Evolutionary conservation across 495 filamentous ascomycete genomes (phyloP).

Genomic region (Lophiostoma macrostomum): DNA sequence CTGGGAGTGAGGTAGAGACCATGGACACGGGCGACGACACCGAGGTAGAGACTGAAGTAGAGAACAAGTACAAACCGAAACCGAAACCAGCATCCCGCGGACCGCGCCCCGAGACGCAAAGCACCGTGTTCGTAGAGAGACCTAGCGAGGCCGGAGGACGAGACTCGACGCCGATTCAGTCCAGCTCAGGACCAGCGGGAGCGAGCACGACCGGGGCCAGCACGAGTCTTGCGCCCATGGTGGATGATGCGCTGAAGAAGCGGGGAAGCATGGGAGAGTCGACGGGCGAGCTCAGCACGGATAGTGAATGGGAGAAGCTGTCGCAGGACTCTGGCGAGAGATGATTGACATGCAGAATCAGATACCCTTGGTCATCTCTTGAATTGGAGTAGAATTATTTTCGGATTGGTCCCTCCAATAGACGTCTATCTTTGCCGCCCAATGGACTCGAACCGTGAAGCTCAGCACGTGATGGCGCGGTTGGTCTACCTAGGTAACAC

Average conservation of each 20-base stretch:
- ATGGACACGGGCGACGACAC: conserved; percentile 39
- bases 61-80: conserved; percentile 27
- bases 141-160: conserved; percentile 13
- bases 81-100: conserved; percentile 24
- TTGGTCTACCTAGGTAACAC: no score
- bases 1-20: conserved; percentile 37
- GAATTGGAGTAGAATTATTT: background rate
- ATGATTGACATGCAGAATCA: conserved; percentile 9
- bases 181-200: conserved; percentile 7
- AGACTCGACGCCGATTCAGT: conserved; percentile 6
- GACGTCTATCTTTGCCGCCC: background rate
- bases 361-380: conserved; percentile 4
- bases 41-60: conserved; percentile 30
- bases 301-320: conserved; percentile 49
- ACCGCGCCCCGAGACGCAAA: conserved; percentile 20
- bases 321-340: conserved; percentile 31
- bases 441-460: background rate
- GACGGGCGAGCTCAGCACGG: conserved; percentile 41
- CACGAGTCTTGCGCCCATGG: conserved; percentile 15
- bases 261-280: conserved; percentile 32
- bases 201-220: conserved; percentile 21
- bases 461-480: conserved; percentile 17
- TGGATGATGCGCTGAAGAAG: conserved; percentile 30
- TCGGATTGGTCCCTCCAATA: conserved; percentile 1
- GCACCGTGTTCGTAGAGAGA: conserved; percentile 31